A percentile compares a stretch with the other conserved stretches of the same genome.
Conservation (phyloP, 805 yeast species). For the Crinitomyces ghanaensis region DNA sequence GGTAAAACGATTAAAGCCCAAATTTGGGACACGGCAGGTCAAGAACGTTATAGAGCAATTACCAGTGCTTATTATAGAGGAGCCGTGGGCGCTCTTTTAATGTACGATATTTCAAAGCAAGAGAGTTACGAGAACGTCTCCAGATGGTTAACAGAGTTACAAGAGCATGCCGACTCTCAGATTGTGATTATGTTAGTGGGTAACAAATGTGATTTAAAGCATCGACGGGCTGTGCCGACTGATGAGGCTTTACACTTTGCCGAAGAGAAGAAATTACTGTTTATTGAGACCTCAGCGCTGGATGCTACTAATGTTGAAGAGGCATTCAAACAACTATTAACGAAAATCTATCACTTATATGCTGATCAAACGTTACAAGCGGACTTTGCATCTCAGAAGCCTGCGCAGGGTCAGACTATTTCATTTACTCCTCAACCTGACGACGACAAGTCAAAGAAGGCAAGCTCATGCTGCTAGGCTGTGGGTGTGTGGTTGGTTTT, state of each 20-base stretch:
- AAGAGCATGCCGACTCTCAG: conserved; percentile 94
- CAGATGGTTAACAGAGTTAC: conserved; percentile 89
- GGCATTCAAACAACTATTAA: conserved; percentile 86
- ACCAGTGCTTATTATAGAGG: conserved; percentile 97
- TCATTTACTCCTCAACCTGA: conserved; percentile 88
- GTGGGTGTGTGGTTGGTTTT: too few relatives aligned
- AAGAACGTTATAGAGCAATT: conserved; percentile 95
- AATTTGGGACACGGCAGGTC: conserved; percentile 99
- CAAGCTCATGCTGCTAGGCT: conserved; percentile 16
- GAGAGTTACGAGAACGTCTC: conserved; percentile 80
- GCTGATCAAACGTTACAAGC: conserved; percentile 87
- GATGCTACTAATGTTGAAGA: conserved; percentile 90
- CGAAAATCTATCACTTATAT: conserved; percentile 91
- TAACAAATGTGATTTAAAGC: conserved; percentile 89
- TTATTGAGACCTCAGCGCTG: conserved; percentile 87
- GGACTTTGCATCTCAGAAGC: conserved; percentile 48
- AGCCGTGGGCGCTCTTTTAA: conserved; percentile 93
- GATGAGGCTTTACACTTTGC: conserved; percentile 96
- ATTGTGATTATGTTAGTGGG: conserved; percentile 95
- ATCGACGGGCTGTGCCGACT: conserved; percentile 91
- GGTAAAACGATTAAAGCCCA: conserved; percentile 95
- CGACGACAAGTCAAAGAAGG: conserved; percentile 40
- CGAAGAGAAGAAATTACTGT: conserved; percentile 75
- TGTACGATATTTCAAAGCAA: conserved; percentile 91
- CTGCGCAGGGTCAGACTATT: conserved; percentile 82